These are phyloP conservation scores for Yamadazyma akitaensis DNA, from an alignment of 805 yeast species.

Conservation along the genomic window DNA sequence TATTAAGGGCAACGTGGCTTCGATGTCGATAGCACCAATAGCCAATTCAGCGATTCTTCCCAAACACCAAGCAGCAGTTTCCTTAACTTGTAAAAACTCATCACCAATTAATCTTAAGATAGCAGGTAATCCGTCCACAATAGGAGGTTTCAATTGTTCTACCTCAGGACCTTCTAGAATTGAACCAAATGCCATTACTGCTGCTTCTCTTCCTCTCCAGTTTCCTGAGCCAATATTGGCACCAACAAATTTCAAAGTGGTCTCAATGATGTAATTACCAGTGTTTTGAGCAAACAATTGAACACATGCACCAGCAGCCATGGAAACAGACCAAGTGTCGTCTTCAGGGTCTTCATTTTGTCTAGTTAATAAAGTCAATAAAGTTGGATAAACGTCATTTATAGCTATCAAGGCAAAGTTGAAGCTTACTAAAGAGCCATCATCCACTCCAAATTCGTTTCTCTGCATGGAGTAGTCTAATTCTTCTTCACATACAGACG, in stretches of 20 bases:
- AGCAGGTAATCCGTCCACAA: constrained; percentile 80
- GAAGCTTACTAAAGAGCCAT: constrained; percentile 45
- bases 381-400: constrained; percentile 81
- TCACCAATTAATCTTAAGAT: constrained; percentile 74
- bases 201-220: constrained; percentile 95
- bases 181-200: constrained; percentile 98
- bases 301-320: constrained; percentile 98
- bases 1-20: constrained; percentile 64
- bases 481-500: constrained; percentile 98
- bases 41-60: constrained; percentile 93
- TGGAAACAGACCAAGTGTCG: constrained; percentile 96
- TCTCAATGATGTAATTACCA: constrained; percentile 80
- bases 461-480: constrained; percentile 70
- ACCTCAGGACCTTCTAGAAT: constrained; percentile 91
- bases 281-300: constrained; percentile 91
- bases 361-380: constrained; percentile 72
- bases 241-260: constrained; percentile 81
- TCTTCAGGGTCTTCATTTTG: constrained; percentile 93
- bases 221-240: constrained; percentile 49
- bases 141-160: constrained; percentile 60
- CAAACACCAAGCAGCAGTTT: constrained; percentile 97
- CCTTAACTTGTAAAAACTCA: constrained; percentile 79
- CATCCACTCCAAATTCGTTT: constrained; percentile 44
- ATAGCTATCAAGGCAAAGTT: constrained; percentile 86
- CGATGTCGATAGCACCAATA: constrained; percentile 68